These are phyloP conservation scores for Spergularia marina DNA, from an alignment of 148 eudicot genomes.

Conservation along the genomic window DNA sequence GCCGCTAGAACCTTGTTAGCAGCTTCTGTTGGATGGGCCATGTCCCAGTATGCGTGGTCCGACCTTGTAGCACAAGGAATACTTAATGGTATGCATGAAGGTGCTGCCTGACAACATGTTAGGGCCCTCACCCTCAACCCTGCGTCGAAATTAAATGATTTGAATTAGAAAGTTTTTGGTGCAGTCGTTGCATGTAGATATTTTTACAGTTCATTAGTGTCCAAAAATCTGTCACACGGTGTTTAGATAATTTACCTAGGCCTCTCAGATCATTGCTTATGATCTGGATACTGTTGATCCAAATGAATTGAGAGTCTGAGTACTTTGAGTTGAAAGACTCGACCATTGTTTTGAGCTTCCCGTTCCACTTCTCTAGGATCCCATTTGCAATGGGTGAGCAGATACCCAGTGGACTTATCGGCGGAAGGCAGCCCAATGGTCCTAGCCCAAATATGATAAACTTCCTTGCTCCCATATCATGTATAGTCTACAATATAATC, in stretches of 20 bases:
- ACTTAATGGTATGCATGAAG: conserved; percentile 23
- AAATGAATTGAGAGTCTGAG: conserved; percentile 37
- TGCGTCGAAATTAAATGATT: background rate
- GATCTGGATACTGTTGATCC: conserved; percentile 34
- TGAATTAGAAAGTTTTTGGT: background rate
- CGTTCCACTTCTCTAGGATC: conserved; percentile 31
- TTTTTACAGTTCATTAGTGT: no score
- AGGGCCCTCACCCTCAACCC: conserved; percentile 25
- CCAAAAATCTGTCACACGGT: background rate
- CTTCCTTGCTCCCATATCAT: conserved; percentile 52
- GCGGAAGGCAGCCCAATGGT: conserved; percentile 48
- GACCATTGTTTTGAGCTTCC: conserved; percentile 28
- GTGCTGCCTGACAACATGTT: conserved; percentile 24
- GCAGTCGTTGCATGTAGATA: background rate
- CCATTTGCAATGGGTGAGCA: conserved; percentile 31
- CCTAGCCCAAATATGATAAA: conserved; percentile 45
- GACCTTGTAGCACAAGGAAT: conserved; percentile 15
- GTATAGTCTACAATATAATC: conserved; percentile 13
- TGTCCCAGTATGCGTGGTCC: conserved; percentile 27
- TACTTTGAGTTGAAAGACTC: conserved; percentile 30
- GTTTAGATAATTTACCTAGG: conserved; percentile 18
- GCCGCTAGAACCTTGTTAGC: conserved; percentile 29
- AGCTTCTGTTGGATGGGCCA: conserved; percentile 35
- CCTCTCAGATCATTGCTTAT: conserved; percentile 21
- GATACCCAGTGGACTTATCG: conserved; percentile 11